phyloP scores from a whole-genome alignment of 495 filamentous ascomycete species.

The Podospora pseudopauciseta region DNA sequence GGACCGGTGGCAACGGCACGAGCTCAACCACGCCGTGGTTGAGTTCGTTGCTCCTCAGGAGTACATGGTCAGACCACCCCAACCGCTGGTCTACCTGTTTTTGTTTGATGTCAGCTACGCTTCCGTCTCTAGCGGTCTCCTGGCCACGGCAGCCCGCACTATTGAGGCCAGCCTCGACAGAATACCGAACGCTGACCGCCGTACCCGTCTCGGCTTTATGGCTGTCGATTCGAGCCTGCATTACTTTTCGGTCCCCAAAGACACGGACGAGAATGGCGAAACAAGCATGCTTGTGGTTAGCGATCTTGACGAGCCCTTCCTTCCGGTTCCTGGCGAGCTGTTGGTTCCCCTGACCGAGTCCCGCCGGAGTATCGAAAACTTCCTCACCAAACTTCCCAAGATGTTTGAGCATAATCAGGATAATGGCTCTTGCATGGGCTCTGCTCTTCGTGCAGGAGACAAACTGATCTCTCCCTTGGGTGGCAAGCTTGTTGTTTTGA shows the following conservation, averaged over 20 bases:
- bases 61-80: conserved; percentile 97
- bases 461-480: conserved; percentile 90
- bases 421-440: conserved; percentile 83
- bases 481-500: conserved; percentile 89
- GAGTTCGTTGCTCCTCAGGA: conserved; percentile 98
- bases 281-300: conserved; percentile 91
- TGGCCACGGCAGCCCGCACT: conserved; percentile 88
- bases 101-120: conserved; percentile 94
- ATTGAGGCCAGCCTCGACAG: conserved; percentile 94
- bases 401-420: conserved; percentile 97
- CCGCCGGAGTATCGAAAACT: conserved; percentile 81
- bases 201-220: conserved; percentile 91
- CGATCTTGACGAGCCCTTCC: conserved; percentile 94
- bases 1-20: conserved; percentile 82
- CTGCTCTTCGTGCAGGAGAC: conserved; percentile 86
- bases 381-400: conserved; percentile 84
- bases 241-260: conserved; percentile 90
- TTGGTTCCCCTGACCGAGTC: conserved; percentile 86
- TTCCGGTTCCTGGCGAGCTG: conserved; percentile 90
- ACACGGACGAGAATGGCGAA: conserved; percentile 76
- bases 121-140: conserved; percentile 84
- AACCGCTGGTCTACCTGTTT: conserved; percentile 97
- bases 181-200: conserved; percentile 92
- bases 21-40: conserved; percentile 90
- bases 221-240: conserved; percentile 92